Evolutionary conservation across 2,329 filamentous ascomycete genomes (phyloP), one percentile per base, ranked within the genome.

Genomic region (Magnaporthales sp.): DNA sequence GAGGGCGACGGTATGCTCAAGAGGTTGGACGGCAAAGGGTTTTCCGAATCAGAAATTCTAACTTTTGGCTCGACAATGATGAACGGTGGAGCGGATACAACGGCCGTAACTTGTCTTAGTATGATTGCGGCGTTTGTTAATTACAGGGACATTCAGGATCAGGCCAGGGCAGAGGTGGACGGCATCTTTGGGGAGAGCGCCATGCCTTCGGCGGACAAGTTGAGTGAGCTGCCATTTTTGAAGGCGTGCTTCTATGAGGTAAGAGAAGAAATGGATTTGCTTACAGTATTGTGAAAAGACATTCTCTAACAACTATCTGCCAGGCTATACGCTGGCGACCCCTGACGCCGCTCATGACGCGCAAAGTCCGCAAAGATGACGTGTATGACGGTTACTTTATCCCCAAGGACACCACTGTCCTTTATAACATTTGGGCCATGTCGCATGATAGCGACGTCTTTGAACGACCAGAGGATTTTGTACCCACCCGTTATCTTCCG

Each of bases 41-140:
- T 19, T 54, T 19, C 46, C 4, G 10, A 78, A 80, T 64, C 71
- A 6, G 46, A 54, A 6, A 54, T 73, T 13, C 75, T 77, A 5
- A 75, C 76, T 0, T 74, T 84, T 58, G 46, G 46, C 6, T 2
- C 46, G 46, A 76, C 77, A 0, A 63, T 82, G 7, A 81, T 81
- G 67, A 81, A 81, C 30, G 82, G 81, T 15, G 79, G 82, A 31
- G 82, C 77, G 4, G 83, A 84, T 68, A 84, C 83, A 0, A 83
- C 81, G 0, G 78, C 80, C 0, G 80, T 78, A 13, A 81, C 80
- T 0, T 74, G 84, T 24, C 80, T 80, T 67, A 79, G 77, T n/a
- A 81, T 82, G 26, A 76, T 83, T 10, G 75, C 81, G 5, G 82
- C 82, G 0, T 76, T 83, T 58, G 73, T 80, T 31, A 77, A 80